phyloP scores from a whole-genome alignment of 306 rosid species.

The Styphnolobium japonicum region DNA sequence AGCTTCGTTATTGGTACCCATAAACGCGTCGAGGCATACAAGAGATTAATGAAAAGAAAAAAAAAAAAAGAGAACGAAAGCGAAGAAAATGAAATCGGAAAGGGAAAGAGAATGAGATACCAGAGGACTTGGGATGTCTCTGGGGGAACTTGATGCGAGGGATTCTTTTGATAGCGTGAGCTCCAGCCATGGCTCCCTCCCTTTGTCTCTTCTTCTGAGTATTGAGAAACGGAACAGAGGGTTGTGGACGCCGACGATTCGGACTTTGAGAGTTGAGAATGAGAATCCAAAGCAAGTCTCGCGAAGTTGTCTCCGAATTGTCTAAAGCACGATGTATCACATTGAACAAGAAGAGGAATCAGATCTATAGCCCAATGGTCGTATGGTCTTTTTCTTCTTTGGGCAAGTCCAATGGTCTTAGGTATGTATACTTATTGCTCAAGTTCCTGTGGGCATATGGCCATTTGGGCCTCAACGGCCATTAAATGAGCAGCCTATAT shows the following conservation, averaged over 20 bases:
- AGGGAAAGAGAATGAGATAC: slow-evolving; percentile 16
- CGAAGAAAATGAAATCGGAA: background rate
- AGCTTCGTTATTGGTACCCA: background rate
- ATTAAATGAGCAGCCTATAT: too few species aligned
- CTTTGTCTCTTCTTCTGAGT: background rate
- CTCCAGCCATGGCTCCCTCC: slow-evolving; percentile 43
- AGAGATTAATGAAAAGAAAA: background rate
- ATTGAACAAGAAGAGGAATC: background rate
- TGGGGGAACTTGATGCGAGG: slow-evolving; percentile 85
- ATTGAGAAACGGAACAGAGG: background rate
- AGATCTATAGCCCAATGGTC: too few species aligned
- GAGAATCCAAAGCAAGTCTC: background rate
- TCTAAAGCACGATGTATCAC: too few species aligned
- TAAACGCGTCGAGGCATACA: background rate
- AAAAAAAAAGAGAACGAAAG: background rate
- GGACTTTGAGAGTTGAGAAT: background rate
- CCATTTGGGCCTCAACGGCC: too few species aligned
- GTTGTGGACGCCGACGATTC: background rate
- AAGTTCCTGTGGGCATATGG: too few species aligned
- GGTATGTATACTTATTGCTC: too few species aligned
- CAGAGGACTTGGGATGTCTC: slow-evolving; percentile 47
- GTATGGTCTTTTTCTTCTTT: too few species aligned
- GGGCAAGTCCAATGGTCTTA: too few species aligned
- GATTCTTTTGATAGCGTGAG: slow-evolving; percentile 57
- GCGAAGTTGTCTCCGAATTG: too few species aligned